Evolutionary conservation across 1,139 yeast genomes (phyloP), one percentile per base, ranked within the genome.

Genomic region (Nakaseomyces glabratus): DNA sequence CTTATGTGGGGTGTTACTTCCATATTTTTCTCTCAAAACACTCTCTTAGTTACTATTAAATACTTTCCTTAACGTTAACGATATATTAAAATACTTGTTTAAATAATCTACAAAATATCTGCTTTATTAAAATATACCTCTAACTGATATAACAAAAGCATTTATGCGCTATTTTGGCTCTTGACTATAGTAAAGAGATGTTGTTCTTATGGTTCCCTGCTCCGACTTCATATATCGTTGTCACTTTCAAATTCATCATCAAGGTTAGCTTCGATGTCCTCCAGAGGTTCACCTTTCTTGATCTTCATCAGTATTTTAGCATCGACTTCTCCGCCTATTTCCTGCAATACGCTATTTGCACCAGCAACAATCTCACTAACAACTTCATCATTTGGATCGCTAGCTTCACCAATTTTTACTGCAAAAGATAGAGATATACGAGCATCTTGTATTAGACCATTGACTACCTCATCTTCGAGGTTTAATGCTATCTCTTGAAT

Each of bases 341-440:
- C 75, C 5, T 55, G 46, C 37, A 78, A 58, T 41, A 80, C 57
- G 9, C 52, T 62, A 31, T 61, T 57, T 1, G 81, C 68, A 39
- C 76, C 80, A 10, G 61, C 65, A 15, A 67, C 57, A 37, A 80
- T 55, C 44, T 78, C 86, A 8, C 64, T 65, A 37, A 75, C 78
- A 12, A 70, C 60, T 17, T 72, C 77, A 36, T 63, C 71, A 4
- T 61, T 66, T 4, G 46, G 31, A 24, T 54, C 59, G 20, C 40
- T 32, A 28, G 47, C 54, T 20, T 51, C 55, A 15, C 57, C 61
- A 8, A 55, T 58, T 44, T 73, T 73, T 45, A 58, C 66, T 1
- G 76, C 82, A 47, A 67, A 69, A 24, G 80, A 73, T 39, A 77
- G 62, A 1, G 76, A 64, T n/a, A 66, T 51, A 38, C 69, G 66